Percentiles rank a stretch among this genome's conserved stretches.
Evolutionary conservation across 1,284 basidiomycete species (phyloP).

Genomic region (Cystobasidium sp.): DNA sequence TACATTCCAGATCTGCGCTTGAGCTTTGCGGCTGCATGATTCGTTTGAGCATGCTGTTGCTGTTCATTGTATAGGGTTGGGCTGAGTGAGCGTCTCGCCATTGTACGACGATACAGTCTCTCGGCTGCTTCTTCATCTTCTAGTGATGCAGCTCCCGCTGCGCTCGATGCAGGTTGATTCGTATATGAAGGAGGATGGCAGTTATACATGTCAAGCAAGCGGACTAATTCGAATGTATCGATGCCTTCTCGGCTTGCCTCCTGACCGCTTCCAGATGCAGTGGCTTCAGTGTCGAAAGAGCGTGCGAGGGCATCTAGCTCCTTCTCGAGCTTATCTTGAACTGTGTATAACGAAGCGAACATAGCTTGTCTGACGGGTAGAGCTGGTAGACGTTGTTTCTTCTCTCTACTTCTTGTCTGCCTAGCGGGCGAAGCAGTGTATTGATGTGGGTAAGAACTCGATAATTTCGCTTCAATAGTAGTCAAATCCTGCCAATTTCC

Average conservation of each 20-base stretch:
- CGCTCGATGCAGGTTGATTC: background rate
- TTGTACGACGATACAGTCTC: conserved; percentile 15
- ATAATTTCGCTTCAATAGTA: conserved; percentile 18
- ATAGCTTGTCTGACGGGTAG: conserved; percentile 8
- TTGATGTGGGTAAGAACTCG: background rate
- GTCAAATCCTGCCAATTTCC: conserved; percentile 23
- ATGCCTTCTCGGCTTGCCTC: background rate
- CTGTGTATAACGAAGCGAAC: conserved; percentile 10
- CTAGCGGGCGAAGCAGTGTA: background rate
- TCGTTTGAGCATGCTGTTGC: background rate
- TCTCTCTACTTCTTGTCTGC: background rate
- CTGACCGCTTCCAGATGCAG: background rate
- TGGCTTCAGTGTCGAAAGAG: background rate
- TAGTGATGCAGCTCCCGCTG: background rate
- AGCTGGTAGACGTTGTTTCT: conserved; percentile 7
- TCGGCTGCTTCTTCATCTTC: conserved; percentile 16
- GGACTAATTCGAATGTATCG: conserved; percentile 1
- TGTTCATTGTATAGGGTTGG: conserved; percentile 20
- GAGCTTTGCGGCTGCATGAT: background rate
- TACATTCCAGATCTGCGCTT: conserved; percentile 23
- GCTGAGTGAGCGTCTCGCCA: conserved; percentile 25
- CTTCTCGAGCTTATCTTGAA: conserved; percentile 17
- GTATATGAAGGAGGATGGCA: conserved; percentile 3
- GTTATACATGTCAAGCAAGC: conserved; percentile 20
- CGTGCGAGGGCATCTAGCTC: background rate